Evolutionary conservation across 768 basidiomycete species (phyloP).

Genomic region (Multifurca ochricompacta): DNA sequence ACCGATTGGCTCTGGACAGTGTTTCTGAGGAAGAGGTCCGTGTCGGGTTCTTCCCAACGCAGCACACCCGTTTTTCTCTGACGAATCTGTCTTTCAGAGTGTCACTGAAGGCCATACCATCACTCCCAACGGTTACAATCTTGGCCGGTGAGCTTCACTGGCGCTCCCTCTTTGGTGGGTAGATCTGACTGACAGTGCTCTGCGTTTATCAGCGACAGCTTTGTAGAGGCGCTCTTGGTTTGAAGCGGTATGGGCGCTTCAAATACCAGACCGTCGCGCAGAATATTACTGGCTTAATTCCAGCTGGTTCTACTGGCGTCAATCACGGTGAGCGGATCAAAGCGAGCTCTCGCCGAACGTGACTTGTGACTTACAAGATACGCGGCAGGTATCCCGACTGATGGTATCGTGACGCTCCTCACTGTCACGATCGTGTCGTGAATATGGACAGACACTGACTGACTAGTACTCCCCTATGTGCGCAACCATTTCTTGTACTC

Average conservation of each 20-base stretch:
- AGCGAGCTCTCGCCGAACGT: neutral
- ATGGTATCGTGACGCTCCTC: conserved; percentile 14
- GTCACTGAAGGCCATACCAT: conserved; percentile 24
- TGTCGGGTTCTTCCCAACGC: neutral
- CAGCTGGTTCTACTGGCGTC: conserved; percentile 42
- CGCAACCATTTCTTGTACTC: too few species aligned
- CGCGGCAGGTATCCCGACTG: conserved; percentile 11
- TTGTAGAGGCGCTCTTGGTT: conserved; percentile 5
- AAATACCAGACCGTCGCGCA: conserved; percentile 39
- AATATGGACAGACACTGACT: neutral
- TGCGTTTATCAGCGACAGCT: conserved; percentile 5
- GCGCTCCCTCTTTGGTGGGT: too few species aligned
- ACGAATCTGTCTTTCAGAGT: neutral
- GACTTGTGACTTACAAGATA: neutral
- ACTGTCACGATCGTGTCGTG: conserved; percentile 13
- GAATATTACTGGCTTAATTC: conserved; percentile 47
- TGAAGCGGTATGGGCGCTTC: conserved; percentile 7
- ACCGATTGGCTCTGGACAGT: conserved; percentile 6
- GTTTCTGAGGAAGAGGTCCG: conserved; percentile 25
- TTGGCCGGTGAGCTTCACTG: conserved; percentile 25
- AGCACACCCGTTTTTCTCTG: neutral
- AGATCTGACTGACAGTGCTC: neutral
- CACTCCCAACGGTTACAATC: conserved; percentile 27
- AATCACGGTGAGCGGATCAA: conserved; percentile 38
- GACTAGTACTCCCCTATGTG: too few species aligned